Evolutionary conservation across 2,329 filamentous ascomycete genomes (phyloP), one percentile per base, ranked within the genome.

Genomic region (Sporothrix sp.): DNA sequence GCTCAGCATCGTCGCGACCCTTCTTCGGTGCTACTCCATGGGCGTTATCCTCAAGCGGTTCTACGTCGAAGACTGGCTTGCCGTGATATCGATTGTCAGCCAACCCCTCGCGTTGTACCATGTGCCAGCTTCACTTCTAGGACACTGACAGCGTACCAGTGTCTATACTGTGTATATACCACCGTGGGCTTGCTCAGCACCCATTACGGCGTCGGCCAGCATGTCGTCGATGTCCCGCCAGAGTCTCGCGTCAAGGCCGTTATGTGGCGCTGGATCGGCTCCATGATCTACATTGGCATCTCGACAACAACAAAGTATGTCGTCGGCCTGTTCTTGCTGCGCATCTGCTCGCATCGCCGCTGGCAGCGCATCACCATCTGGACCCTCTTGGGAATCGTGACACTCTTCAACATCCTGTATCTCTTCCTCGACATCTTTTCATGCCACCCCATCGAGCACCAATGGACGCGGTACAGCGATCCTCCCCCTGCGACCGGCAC

Each of bases 11-110:
- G 43, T 36, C 11, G 33, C 43, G 18, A 45, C 43, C 30, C 25
- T 45, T 4, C 32, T 45, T 13, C 43, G 43, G 13, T 45, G 43
- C 43, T 45, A 45, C 30, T 45, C 43, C 30, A 45, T 45, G 43
- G 43, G 30, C 18, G 20, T 36, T 3, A 18, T 45, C 30, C 28
- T 45, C 30, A 45, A 45, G 20, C 43, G 43, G 2, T 45, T 45
- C 43, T 27, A 45, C 30, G 16, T 36, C 13, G 43, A 45, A 35
- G 43, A 45, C 21, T 45, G 43, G 43, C 20, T 45, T 18, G 43
- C 43, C 14, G 43, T 45, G 3, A 11, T 36, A 9, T 35, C 43
- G 14, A n/a, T 45, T 20, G 42, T 44, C 13, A 13, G 40, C n/a
- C 28, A 23, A 11, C 20, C 18, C 13, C 20, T 3, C 7, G 4